A percentile compares a stretch with the other conserved stretches of the same genome.
These are phyloP conservation scores for Styphnolobium japonicum DNA, from an alignment of 306 rosid genomes.

Conservation along the genomic window DNA sequence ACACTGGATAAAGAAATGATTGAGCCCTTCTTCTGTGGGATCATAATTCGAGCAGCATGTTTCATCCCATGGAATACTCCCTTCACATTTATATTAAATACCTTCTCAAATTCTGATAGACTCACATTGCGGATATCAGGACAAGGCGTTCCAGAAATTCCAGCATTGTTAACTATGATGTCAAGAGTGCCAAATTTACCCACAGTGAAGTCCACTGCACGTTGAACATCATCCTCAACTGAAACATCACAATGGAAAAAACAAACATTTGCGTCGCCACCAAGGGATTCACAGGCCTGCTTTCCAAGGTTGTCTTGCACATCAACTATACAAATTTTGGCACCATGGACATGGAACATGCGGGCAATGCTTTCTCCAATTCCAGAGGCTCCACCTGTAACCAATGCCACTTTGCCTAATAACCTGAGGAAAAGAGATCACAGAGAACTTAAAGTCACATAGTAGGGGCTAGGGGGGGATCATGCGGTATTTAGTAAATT, in stretches of 20 bases:
- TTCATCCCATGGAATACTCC: slow-evolving; percentile 89
- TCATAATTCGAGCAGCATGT: slow-evolving; percentile 68
- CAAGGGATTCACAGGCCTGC: slow-evolving; percentile 50
- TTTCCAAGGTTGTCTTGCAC: slow-evolving; percentile 67
- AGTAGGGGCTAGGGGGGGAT: background rate
- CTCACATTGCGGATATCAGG: slow-evolving; percentile 63
- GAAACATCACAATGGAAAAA: slow-evolving; percentile 69
- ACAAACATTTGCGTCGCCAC: slow-evolving; percentile 29
- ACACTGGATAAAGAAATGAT: slow-evolving; percentile 69
- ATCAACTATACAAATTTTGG: slow-evolving; percentile 77
- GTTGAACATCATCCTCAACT: slow-evolving; percentile 53
- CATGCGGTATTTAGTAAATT: background rate
- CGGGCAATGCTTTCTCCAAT: slow-evolving; percentile 84
- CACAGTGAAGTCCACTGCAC: slow-evolving; percentile 55
- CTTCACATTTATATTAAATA: slow-evolving; percentile 66
- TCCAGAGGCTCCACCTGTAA: slow-evolving; percentile 89
- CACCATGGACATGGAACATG: slow-evolving; percentile 69
- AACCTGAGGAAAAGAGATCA: slow-evolving; percentile 43
- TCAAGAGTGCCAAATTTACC: slow-evolving; percentile 70
- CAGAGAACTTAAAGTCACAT: background rate
- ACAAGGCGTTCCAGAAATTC: slow-evolving; percentile 67
- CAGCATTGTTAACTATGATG: slow-evolving; percentile 86
- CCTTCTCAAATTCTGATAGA: slow-evolving; percentile 67
- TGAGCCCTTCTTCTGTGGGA: slow-evolving; percentile 71
- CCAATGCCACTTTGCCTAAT: slow-evolving; percentile 80